phyloP scores from a whole-genome alignment of 2,329 filamentous ascomycete genomes.

The Magnaporthiopsis rhizophila region DNA sequence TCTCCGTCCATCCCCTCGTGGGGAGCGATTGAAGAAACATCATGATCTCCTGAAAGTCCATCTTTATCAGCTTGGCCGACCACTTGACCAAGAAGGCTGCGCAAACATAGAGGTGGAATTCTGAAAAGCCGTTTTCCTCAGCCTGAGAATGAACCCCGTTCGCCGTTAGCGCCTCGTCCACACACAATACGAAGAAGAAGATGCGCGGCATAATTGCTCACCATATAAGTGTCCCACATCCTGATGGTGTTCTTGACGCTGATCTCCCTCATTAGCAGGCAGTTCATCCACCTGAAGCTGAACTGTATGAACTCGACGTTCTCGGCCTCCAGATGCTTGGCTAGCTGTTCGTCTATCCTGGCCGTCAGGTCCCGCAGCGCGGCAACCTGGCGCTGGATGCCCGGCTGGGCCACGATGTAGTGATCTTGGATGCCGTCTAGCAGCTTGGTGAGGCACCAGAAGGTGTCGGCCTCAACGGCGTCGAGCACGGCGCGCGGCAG shows the following conservation, averaged over 20 bases:
- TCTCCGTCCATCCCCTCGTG: constrained; percentile 91
- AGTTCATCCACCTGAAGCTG: constrained; percentile 99
- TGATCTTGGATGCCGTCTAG: constrained; percentile 99
- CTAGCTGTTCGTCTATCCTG: constrained; percentile 75
- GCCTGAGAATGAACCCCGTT: constrained; percentile 48
- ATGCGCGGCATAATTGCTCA: constrained; percentile 36
- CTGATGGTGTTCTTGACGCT: constrained; percentile 93
- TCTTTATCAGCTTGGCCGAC: constrained; percentile 88
- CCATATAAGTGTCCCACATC: constrained; percentile 99
- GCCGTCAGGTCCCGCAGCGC: constrained; percentile 84
- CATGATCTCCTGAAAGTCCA: constrained; percentile 99
- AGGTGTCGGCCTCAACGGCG: constrained; percentile 94
- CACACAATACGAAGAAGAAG: neutral
- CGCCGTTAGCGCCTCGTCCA: neutral
- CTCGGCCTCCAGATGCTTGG: constrained; percentile 83
- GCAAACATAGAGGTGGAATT: constrained; percentile 97
- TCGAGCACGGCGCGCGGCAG: constrained; percentile 84
- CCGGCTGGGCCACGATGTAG: constrained; percentile 95
- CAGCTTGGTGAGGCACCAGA: constrained; percentile 96
- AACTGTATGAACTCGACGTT: constrained; percentile 98
- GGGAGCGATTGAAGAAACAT: constrained; percentile 97
- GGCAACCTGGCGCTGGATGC: constrained; percentile 88
- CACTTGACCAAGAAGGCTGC: constrained; percentile 97
- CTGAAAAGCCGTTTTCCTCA: constrained; percentile 96
- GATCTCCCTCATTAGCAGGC: constrained; percentile 93